Evolutionary conservation across 1,139 yeast species (phyloP).

Genomic region (Hanseniaspora uvarum): DNA sequence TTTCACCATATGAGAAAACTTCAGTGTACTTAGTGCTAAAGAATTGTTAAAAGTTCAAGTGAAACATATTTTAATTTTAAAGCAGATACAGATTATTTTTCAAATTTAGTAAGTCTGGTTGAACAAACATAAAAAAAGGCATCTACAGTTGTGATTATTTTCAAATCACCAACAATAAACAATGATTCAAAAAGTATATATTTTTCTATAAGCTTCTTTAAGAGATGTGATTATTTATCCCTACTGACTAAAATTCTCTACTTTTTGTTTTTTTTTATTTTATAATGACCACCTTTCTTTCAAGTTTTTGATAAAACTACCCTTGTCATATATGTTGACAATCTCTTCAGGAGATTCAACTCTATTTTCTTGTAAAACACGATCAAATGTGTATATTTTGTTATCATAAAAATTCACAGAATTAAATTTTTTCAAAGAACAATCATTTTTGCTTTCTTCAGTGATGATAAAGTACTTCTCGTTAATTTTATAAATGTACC

Average conservation of each 20-base stretch:
- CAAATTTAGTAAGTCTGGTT: background rate
- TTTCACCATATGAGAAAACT: background rate
- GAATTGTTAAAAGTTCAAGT: background rate
- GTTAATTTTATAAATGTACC: slow-evolving; percentile 29
- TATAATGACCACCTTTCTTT: slow-evolving; percentile 14
- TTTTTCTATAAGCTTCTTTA: slow-evolving; percentile 26
- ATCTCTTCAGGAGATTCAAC: slow-evolving; percentile 13
- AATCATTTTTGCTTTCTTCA: background rate
- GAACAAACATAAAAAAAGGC: slow-evolving; percentile 21
- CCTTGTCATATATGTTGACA: slow-evolving; percentile 14
- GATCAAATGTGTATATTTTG: background rate
- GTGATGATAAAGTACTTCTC: background rate
- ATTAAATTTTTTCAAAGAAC: background rate
- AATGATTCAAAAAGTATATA: slow-evolving; percentile 30
- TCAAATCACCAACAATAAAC: slow-evolving; percentile 32
- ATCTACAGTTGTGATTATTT: slow-evolving; percentile 30
- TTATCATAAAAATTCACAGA: slow-evolving; percentile 15
- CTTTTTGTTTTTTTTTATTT: too few species aligned
- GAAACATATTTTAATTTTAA: background rate
- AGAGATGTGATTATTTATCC: too few species aligned
- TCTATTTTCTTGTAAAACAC: background rate
- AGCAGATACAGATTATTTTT: background rate
- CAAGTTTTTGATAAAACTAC: slow-evolving; percentile 1
- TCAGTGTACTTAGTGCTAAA: background rate
- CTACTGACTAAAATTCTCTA: too few species aligned